Percentiles rank a stretch among this genome's conserved stretches.
Conservation (phyloP, 306 rosid genomes). For the Dalbergia cultrata region DNA sequence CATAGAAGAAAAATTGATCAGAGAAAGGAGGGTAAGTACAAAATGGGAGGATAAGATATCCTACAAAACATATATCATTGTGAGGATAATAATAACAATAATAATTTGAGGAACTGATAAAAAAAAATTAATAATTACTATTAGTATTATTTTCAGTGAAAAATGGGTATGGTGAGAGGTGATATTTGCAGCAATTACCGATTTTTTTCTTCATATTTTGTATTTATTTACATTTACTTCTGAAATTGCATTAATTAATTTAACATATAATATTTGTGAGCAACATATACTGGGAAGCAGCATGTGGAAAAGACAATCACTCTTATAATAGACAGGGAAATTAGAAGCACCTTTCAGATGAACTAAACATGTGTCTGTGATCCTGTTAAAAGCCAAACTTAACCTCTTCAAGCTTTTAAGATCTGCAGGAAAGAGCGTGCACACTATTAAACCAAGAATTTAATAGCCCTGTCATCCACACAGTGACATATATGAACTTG, state of each 20-base stretch:
- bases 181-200: neutral
- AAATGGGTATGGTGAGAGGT: neutral
- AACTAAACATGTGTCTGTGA: constrained; percentile 75
- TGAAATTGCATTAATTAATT: constrained; percentile 8
- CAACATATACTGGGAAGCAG: constrained; percentile 26
- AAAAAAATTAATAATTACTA: neutral
- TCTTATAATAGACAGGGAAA: constrained; percentile 19
- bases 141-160: neutral
- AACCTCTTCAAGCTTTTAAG: constrained; percentile 76
- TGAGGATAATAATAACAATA: neutral
- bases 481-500: constrained; percentile 38
- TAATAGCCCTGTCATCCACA: constrained; percentile 4
- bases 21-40: constrained; percentile 16
- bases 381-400: constrained; percentile 78
- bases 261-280: neutral
- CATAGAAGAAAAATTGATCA: neutral
- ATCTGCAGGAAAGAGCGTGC: constrained; percentile 61
- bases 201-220: neutral
- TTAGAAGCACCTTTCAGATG: constrained; percentile 76
- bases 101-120: neutral
- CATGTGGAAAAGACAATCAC: constrained; percentile 26
- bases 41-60: neutral
- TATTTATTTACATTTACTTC: neutral
- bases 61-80: neutral
- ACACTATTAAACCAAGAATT: constrained; percentile 30